Base-by-base conservation (phyloP, 75 land plant species). In the Larix kaempferi region DNA sequence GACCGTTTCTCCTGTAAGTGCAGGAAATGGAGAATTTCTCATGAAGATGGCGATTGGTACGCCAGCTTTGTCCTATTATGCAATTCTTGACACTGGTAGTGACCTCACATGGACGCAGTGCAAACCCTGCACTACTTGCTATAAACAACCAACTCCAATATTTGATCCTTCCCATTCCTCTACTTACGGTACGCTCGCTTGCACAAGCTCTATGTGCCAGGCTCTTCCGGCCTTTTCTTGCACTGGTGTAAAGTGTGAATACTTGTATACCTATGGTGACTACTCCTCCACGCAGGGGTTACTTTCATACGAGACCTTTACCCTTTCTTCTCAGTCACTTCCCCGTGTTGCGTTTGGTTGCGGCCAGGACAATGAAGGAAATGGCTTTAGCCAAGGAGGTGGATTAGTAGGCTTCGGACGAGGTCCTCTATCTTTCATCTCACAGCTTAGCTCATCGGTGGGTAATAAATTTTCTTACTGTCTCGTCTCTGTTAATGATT, bases 61-160 rank as follows among this genome's bases (percentile, higher is more conserved):
- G 25, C 75, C 75, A 12, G 57, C 29, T 3, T n/a, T 73, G 33
- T 4, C 6, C 0, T 8, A 37, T 12, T 13, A 22, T 14, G 75
- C 57, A 0, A 49, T 73, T 3, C 8, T 73, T 16, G 75, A 73
- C 75, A 73, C 75, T 3, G 75, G 75, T 2, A 73, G 85, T 35
- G 87, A 85, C 77, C 57, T 85, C n/a, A 55, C 75, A 2, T 82
- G 85, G 87, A 62, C 80, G 1, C 85, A 85, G 27, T 85, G 87
- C 81, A 8, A 58, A 8, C 87, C 87, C 6, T 85, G 87, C 77
- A 11, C 2, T 11, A 23, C 19, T 26, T 85, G 87, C 74, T 82
- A 75, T 58, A 41, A 74, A 13, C 87, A 85, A 65, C 6, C 69
- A 14, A 66, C 76, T 29, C 87, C 87, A 6, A 33, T 82, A 5